Conservation (phyloP, 805 yeast genomes). For the Spathaspora boniae region DNA sequence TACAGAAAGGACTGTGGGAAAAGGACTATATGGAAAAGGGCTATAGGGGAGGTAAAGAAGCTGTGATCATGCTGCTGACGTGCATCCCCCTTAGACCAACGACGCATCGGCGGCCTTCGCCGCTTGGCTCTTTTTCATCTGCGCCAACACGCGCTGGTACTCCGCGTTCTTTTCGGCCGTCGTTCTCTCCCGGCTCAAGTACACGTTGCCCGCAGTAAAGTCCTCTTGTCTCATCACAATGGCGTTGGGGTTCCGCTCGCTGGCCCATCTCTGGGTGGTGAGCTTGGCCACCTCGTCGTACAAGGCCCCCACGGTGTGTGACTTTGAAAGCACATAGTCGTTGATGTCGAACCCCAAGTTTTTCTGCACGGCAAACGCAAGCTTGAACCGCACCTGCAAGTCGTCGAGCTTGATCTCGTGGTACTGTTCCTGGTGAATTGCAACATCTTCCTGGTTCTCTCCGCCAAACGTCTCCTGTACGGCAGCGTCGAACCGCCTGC, state of each 20-base stretch:
- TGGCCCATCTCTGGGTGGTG: conserved; percentile 42
- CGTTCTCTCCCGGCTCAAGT: conserved; percentile 49
- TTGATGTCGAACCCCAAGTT: conserved; percentile 50
- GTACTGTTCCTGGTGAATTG: conserved; percentile 10
- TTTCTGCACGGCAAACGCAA: conserved; percentile 46
- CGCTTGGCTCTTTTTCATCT: conserved; percentile 32
- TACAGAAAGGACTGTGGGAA: not conserved
- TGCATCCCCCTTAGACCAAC: no score
- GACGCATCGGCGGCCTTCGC: not conserved
- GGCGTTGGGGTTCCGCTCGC: conserved; percentile 74
- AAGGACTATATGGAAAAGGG: no score
- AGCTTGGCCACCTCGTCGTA: conserved; percentile 33
- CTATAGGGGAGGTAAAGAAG: not conserved
- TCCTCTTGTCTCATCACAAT: conserved; percentile 55
- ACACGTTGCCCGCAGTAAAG: conserved; percentile 56
- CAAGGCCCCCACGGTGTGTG: conserved; percentile 39
- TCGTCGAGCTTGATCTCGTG: conserved; percentile 30
- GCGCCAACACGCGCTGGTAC: conserved; percentile 43
- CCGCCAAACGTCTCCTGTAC: no score
- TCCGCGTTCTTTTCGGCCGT: conserved; percentile 43
- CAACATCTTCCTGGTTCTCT: conserved; percentile 13
- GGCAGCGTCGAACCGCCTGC: conserved; percentile 23
- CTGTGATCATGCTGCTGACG: conserved; percentile 2
- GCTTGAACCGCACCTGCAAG: conserved; percentile 46
- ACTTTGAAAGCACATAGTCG: conserved; percentile 45